These are phyloP conservation scores for Petunia secreta DNA, from an alignment of 257 asterid genomes.

Conservation along the genomic window DNA sequence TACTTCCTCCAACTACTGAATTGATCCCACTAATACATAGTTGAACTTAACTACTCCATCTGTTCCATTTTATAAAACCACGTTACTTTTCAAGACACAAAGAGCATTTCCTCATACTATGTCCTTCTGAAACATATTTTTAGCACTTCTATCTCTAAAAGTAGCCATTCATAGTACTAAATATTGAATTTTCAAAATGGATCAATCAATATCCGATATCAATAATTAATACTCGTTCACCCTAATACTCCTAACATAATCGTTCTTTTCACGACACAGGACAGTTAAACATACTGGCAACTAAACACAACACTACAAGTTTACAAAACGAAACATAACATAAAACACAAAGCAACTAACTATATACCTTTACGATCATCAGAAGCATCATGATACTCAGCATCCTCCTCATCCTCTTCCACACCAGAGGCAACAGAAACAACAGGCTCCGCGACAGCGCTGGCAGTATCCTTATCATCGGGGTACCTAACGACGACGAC, in stretches of 20 bases:
- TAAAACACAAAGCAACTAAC: background rate
- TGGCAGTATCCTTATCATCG: conserved; percentile 61
- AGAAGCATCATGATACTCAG: conserved; percentile 72
- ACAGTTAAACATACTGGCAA: background rate
- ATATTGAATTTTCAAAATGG: background rate
- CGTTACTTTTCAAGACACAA: too few species aligned
- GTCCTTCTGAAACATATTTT: background rate
- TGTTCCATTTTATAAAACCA: too few species aligned
- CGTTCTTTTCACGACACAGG: background rate
- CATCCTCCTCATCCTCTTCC: conserved; percentile 68
- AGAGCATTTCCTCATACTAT: background rate
- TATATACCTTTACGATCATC: conserved; percentile 66
- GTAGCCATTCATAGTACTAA: background rate
- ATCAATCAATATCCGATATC: background rate
- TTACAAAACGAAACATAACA: background rate
- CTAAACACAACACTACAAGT: background rate
- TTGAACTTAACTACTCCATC: background rate
- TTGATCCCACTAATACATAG: background rate
- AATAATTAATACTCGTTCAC: background rate
- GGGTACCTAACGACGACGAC: conserved; percentile 88
- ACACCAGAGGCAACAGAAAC: conserved; percentile 69
- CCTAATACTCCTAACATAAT: background rate
- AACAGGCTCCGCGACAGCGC: conserved; percentile 40
- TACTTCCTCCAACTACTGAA: background rate
- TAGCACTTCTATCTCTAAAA: too few species aligned